Base-by-base conservation (phyloP, 2,329 filamentous ascomycete species). In the Fusarium cyanostomum region DNA sequence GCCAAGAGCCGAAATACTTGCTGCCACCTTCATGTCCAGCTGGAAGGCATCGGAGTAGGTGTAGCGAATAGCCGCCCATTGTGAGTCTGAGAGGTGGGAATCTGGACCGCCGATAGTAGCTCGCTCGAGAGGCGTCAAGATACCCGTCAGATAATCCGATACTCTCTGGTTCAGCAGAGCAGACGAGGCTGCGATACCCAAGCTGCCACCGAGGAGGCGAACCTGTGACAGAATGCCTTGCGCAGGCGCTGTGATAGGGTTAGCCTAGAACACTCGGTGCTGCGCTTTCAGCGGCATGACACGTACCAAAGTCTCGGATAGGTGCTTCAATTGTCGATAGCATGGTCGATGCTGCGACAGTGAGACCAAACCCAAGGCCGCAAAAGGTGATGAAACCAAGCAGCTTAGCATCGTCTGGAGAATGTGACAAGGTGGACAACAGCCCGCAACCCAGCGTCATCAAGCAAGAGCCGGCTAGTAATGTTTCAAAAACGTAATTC, bases 101-200 rank as follows among this genome's bases (percentile, higher is more conserved):
- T 62, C 52, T 15, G 60, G 49, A 7, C 66, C 62, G 6, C 70
- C 66, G 5, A 76, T 56, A 7, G 55, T 71, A 18, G 66, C 59
- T 13, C 77, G 59, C 35, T 78, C 70, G 8, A 69, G 56, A 1
- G 71, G 51, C 8, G 73, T 61, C 3, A 78, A 39, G 5, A 71
- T 52, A n/a, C 67, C 72, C 3, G 62, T 58, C 30, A 79, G 64
- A 24, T 72, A 62, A 4, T 71, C 52, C 24, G 67, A 55, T 7
- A 71, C 37, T 73, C 74, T 64, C 67, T 75, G 45, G 58, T 73
- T 38, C 65, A 84, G 66, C 13, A 85, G 75, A 13, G 80, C 80
- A 1, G 83, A 81, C 16, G 82, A 85, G 2, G 80, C 77, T 3
- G 84, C 81, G 49, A 86, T 84, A 4, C 84, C 84, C 26, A 86